Evolutionary conservation across 305 asterid species (phyloP).

Genomic region (Stenogyne calaminthoides): DNA sequence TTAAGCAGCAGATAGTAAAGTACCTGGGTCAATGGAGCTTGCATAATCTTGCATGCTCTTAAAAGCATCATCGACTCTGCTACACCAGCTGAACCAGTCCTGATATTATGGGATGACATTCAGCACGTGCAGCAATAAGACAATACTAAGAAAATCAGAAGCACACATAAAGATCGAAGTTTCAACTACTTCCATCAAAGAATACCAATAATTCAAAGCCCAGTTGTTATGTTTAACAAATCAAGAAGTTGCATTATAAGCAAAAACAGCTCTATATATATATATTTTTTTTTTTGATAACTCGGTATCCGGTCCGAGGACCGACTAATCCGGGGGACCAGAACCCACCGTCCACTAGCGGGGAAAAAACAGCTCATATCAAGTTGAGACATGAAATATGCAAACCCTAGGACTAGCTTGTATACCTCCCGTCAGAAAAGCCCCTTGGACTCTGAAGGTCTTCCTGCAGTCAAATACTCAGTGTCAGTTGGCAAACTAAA

Average conservation of each 20-base stretch:
- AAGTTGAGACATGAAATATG: conserved; percentile 5
- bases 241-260: neutral
- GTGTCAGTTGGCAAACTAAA: conserved; percentile 20
- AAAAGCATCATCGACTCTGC: conserved; percentile 76
- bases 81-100: conserved; percentile 70
- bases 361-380: conserved; percentile 3
- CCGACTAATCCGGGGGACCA: no score
- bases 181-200: conserved; percentile 3
- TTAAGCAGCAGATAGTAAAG: conserved; percentile 33
- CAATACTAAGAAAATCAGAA: conserved; percentile 24
- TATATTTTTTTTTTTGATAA: no score
- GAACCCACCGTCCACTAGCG: no score
- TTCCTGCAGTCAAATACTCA: conserved; percentile 45
- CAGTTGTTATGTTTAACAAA: neutral
- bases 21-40: conserved; percentile 87
- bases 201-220: conserved; percentile 19
- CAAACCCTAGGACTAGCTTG: conserved; percentile 23
- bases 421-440: conserved; percentile 56
- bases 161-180: conserved; percentile 1
- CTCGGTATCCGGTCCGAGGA: no score
- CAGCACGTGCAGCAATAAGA: conserved; percentile 33
- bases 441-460: conserved; percentile 39
- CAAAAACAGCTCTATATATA: conserved; percentile 12
- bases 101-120: conserved; percentile 38
- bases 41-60: conserved; percentile 64